Evolutionary conservation across 305 asterid genomes (phyloP).

Genomic region (Nicotiana rustica): DNA sequence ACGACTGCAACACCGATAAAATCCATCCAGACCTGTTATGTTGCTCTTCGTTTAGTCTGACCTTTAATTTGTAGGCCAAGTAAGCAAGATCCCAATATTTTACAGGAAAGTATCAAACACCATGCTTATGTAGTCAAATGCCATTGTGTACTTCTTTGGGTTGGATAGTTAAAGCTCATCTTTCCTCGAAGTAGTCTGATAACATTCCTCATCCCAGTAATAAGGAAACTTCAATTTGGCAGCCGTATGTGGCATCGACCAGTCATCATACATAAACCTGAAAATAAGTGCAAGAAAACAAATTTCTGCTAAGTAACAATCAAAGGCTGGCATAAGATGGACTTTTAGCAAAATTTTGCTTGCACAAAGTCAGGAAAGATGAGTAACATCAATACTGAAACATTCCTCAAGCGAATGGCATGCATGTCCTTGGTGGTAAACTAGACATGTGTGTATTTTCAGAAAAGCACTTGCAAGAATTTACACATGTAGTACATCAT

Average conservation of each 20-base stretch:
- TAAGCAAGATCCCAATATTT: not conserved
- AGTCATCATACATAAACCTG: slow-evolving; percentile 89
- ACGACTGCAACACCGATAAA: not conserved
- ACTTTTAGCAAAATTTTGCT: not conserved
- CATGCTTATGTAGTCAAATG: slow-evolving; percentile 22
- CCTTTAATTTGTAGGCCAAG: not conserved
- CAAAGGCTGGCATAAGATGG: not conserved
- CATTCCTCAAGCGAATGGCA: not conserved
- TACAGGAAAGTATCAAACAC: not conserved
- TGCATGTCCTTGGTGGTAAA: not conserved
- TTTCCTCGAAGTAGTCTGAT: slow-evolving; percentile 50
- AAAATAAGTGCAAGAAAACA: slow-evolving; percentile 35
- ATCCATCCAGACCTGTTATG: not conserved
- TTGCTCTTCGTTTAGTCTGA: slow-evolving; percentile 13
- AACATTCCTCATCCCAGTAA: slow-evolving; percentile 78
- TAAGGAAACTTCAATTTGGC: slow-evolving; percentile 81
- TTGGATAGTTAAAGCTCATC: slow-evolving; percentile 70
- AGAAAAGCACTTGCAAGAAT: not conserved
- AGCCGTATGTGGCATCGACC: slow-evolving; percentile 92
- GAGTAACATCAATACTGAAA: not conserved
- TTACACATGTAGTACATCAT: not conserved
- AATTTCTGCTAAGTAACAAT: slow-evolving; percentile 1
- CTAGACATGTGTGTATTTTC: not conserved
- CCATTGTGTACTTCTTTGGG: not conserved
- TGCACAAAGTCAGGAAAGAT: not conserved